phyloP scores from a whole-genome alignment of 257 asterid species.

The Nicotiana noctiflora region DNA sequence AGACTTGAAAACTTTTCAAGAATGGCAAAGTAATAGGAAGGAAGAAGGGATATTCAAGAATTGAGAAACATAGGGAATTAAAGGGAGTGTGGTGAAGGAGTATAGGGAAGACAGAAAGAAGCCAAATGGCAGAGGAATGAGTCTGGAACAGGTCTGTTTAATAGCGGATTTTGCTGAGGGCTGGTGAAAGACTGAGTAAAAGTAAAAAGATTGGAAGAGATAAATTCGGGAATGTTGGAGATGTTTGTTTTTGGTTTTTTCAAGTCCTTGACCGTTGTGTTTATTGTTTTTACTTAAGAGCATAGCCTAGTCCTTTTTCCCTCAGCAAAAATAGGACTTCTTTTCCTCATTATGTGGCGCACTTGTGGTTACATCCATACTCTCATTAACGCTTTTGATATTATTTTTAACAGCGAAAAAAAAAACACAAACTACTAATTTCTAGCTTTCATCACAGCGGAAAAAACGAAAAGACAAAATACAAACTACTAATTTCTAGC shows the following conservation, averaged over 20 bases:
- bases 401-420: not conserved
- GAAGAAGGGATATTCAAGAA: not conserved
- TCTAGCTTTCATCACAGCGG: not conserved
- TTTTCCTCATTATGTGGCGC: slow-evolving; percentile 21
- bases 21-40: not conserved
- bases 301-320: slow-evolving; percentile 19
- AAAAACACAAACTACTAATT: too few species aligned
- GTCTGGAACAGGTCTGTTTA: slow-evolving; percentile 19
- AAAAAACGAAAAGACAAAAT: not conserved
- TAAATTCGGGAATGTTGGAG: slow-evolving; percentile 34
- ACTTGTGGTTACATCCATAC: slow-evolving; percentile 22
- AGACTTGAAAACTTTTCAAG: not conserved
- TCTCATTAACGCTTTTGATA: not conserved
- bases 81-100: not conserved
- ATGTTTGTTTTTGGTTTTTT: slow-evolving; percentile 18
- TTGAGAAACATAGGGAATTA: not conserved
- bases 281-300: not conserved
- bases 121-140: slow-evolving; percentile 21
- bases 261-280: slow-evolving; percentile 22
- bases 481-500: not conserved
- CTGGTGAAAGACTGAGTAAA: slow-evolving; percentile 45
- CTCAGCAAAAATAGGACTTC: slow-evolving; percentile 11
- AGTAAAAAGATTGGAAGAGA: slow-evolving; percentile 17
- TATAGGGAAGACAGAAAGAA: slow-evolving; percentile 3
- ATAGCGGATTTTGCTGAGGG: slow-evolving; percentile 19